phyloP scores from a whole-genome alignment of 2,329 filamentous ascomycete species.

The Calonectria naviculata region DNA sequence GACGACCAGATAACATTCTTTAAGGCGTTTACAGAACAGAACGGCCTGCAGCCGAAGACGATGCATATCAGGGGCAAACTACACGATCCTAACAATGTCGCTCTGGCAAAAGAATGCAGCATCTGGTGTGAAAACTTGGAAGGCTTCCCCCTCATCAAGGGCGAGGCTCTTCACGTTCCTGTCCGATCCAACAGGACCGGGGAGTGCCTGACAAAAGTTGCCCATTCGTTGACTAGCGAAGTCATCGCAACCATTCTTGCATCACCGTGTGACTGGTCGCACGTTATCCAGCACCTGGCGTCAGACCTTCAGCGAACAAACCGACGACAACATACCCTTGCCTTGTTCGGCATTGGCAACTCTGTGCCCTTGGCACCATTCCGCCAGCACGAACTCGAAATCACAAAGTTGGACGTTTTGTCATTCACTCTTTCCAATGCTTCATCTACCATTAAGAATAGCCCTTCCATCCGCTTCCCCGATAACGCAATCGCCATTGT shows the following conservation, averaged over 20 bases:
- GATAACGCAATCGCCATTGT: conserved; percentile 34
- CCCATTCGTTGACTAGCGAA: conserved; percentile 20
- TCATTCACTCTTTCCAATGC: not conserved
- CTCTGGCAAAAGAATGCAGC: conserved; percentile 21
- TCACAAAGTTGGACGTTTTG: conserved; percentile 27
- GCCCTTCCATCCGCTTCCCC: conserved; percentile 15
- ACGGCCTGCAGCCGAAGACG: conserved; percentile 25
- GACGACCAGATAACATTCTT: conserved; percentile 17
- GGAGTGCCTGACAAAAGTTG: not conserved
- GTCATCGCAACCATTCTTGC: conserved; percentile 27
- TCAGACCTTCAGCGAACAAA: conserved; percentile 19
- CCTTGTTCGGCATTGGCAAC: conserved; percentile 30
- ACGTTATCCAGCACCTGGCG: conserved; percentile 18
- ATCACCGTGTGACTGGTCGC: conserved; percentile 27
- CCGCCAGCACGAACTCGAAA: conserved; percentile 18
- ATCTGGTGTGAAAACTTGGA: conserved; percentile 11
- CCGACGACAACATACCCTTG: conserved; percentile 19
- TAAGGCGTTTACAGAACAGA: conserved; percentile 16
- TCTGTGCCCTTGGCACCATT: conserved; percentile 18
- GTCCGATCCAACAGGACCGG: conserved; percentile 28
- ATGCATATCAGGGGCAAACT: conserved; percentile 31
- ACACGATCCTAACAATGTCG: conserved; percentile 23
- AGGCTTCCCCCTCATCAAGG: conserved; percentile 1
- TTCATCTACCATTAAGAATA: not conserved
- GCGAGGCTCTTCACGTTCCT: conserved; percentile 11